Evolutionary conservation across 768 basidiomycete species (phyloP).

Genomic region (Lactifluus echinatus): DNA sequence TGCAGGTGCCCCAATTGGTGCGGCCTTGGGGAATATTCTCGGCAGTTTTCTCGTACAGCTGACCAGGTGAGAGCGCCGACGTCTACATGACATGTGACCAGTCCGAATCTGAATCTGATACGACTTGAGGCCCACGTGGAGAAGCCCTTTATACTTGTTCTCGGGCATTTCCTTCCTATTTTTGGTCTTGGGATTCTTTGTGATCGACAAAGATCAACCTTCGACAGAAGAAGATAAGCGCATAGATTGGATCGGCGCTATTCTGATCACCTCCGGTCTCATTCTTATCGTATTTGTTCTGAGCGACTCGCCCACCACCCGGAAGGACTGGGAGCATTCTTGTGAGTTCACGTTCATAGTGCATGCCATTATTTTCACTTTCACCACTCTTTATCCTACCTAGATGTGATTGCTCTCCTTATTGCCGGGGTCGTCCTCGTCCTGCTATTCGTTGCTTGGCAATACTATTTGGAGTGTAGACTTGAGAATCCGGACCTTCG

Average conservation of each 20-base stretch:
- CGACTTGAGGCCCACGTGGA: constrained; percentile 46
- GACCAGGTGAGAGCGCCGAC: constrained; percentile 7
- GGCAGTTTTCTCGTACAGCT: constrained; percentile 59
- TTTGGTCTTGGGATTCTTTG: constrained; percentile 43
- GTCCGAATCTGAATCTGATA: not conserved
- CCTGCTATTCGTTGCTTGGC: constrained; percentile 54
- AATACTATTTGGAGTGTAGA: constrained; percentile 45
- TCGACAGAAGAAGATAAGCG: constrained; percentile 30
- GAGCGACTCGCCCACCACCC: constrained; percentile 51
- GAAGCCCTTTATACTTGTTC: constrained; percentile 53
- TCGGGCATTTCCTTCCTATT: constrained; percentile 48
- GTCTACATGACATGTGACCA: no score
- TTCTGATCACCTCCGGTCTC: constrained; percentile 54
- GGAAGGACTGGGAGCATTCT: constrained; percentile 49
- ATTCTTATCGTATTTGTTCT: constrained; percentile 68
- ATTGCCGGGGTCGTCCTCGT: constrained; percentile 52
- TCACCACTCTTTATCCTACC: constrained; percentile 20
- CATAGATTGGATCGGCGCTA: constrained; percentile 73
- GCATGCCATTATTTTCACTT: not conserved
- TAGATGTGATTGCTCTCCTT: constrained; percentile 66
- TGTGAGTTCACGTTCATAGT: constrained; percentile 32
- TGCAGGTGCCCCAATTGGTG: constrained; percentile 79
- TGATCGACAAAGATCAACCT: constrained; percentile 50
- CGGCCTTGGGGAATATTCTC: constrained; percentile 55
- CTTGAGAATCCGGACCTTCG: constrained; percentile 17